A percentile compares a stretch with the other conserved stretches of the same genome.
These are phyloP conservation scores for Aspergillus viridinutans DNA, from an alignment of 2,329 filamentous ascomycete species.

Conservation along the genomic window DNA sequence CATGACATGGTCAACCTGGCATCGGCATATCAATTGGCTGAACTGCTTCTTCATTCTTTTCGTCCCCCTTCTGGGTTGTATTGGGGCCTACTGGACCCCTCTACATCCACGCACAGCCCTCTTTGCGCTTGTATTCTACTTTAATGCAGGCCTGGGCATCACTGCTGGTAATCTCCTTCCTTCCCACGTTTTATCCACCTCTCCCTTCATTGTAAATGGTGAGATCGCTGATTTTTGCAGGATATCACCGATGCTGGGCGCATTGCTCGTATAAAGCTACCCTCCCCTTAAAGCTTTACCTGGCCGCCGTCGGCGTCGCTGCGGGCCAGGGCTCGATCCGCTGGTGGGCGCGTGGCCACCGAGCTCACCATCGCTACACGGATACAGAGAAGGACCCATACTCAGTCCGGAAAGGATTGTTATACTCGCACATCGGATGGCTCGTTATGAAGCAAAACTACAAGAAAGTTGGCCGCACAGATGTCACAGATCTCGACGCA, in stretches of 20 bases:
- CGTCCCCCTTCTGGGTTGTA: slow-evolving; percentile 66
- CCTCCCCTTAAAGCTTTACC: slow-evolving; percentile 67
- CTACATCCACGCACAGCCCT: slow-evolving; percentile 63
- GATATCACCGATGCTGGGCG: slow-evolving; percentile 77
- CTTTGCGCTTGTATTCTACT: slow-evolving; percentile 72
- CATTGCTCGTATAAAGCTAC: slow-evolving; percentile 74
- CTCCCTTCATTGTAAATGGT: not conserved
- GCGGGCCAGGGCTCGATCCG: slow-evolving; percentile 76
- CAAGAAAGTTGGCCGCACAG: slow-evolving; percentile 74
- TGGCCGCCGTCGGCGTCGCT: slow-evolving; percentile 72
- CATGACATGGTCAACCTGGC: slow-evolving; percentile 74
- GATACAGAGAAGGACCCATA: slow-evolving; percentile 87
- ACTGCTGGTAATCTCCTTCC: slow-evolving; percentile 57
- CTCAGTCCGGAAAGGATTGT: slow-evolving; percentile 75
- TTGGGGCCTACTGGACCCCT: slow-evolving; percentile 71
- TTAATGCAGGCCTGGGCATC: slow-evolving; percentile 71
- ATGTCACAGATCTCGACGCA: slow-evolving; percentile 79
- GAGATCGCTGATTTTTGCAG: slow-evolving; percentile 29
- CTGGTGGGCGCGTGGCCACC: slow-evolving; percentile 81
- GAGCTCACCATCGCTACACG: slow-evolving; percentile 82
- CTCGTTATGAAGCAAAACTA: slow-evolving; percentile 87
- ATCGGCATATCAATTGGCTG: slow-evolving; percentile 86
- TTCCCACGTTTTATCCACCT: not conserved
- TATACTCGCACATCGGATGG: slow-evolving; percentile 79
- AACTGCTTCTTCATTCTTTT: slow-evolving; percentile 74